Base-by-base conservation (phyloP, 106 monocot genomes). In the Acorus calamus region DNA sequence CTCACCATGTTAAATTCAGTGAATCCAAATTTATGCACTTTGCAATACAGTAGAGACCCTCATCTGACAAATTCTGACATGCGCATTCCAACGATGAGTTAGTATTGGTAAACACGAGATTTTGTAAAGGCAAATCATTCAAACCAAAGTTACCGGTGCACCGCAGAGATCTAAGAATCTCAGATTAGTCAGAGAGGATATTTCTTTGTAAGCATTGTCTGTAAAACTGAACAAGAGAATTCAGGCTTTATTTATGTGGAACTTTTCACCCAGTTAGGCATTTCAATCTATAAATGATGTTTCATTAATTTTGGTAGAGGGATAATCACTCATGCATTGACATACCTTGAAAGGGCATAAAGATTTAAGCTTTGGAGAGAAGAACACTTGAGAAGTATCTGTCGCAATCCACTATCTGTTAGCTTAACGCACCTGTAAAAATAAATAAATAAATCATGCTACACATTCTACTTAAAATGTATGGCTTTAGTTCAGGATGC, bases 1-100 rank as follows among this genome's bases (percentile, higher is more conserved):
- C 8, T 77, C 76, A 94, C 94, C 94, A 94, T 60, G 89, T 90
- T 79, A 94, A 78, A 59, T 94, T 94, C 45, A 94, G 63, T 42
- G 80, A 84, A 68, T 71, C 68, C 64, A 94, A 72, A 70, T 78
- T 60, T 64, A 55, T 75, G 84, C 86, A 90, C 73, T 54, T 70
- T 8, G 87, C 77, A 67, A 94, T 87, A 55, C 73, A 71, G 0
- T 79, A 76, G 53, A 94, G 76, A 7, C 86, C 89, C 58, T 76
- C 56, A 80, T 94, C 94, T 60, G 89, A 80, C 46, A 94, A 60
- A 67, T 90, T 90, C 92, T 92, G 74, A 53, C 49, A 73, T 65
- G 2, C 14, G 46, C 3, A 48, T 73, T 8, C 56, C 9, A 13
- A 56, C 14, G 0, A 57, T 66, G 42, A 78, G 62, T 49, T 64